Percentiles rank a stretch among this genome's conserved stretches.
Conservation (phyloP, 208 protist species). For the Wallacemonas sp. region DNA sequence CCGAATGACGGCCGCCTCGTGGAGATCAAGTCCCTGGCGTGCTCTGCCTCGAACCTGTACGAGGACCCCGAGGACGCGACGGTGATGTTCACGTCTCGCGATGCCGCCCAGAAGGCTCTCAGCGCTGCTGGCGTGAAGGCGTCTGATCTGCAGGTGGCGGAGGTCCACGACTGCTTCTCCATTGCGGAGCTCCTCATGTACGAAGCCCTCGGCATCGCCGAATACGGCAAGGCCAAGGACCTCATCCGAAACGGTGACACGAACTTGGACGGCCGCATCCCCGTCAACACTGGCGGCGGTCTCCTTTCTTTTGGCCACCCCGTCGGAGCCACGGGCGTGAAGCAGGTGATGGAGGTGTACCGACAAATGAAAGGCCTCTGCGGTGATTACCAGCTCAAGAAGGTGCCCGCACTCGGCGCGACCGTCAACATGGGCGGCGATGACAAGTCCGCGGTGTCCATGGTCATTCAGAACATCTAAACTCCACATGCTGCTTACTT, state of each 20-base stretch:
- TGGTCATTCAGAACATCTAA: constrained; percentile 85
- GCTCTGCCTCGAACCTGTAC: constrained; percentile 75
- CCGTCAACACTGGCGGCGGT: constrained; percentile 92
- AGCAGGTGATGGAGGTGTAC: constrained; percentile 92
- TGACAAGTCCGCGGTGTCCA: constrained; percentile 91
- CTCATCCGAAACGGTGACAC: constrained; percentile 81
- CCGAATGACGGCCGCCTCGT: constrained; percentile 61
- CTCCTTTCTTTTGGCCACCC: constrained; percentile 92
- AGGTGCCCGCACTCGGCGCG: constrained; percentile 70
- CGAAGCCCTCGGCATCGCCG: constrained; percentile 90
- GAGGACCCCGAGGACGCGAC: constrained; percentile 68
- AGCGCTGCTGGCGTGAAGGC: constrained; percentile 58
- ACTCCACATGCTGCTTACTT: too few species aligned
- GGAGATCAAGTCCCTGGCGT: constrained; percentile 67
- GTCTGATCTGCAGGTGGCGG: constrained; percentile 68
- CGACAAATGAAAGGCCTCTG: constrained; percentile 92
- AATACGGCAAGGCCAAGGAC: constrained; percentile 80
- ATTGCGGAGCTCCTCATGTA: constrained; percentile 93
- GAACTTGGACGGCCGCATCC: constrained; percentile 70
- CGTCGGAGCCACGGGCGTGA: constrained; percentile 89
- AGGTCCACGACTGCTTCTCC: constrained; percentile 94
- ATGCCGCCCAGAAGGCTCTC: constrained; percentile 78
- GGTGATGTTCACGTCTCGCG: constrained; percentile 68
- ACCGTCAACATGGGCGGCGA: constrained; percentile 93
- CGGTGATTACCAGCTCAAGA: constrained; percentile 89